A percentile compares a stretch with the other conserved stretches of the same genome.
Conservation (phyloP, 257 asterid species). For the Leptodermis oblonga region DNA sequence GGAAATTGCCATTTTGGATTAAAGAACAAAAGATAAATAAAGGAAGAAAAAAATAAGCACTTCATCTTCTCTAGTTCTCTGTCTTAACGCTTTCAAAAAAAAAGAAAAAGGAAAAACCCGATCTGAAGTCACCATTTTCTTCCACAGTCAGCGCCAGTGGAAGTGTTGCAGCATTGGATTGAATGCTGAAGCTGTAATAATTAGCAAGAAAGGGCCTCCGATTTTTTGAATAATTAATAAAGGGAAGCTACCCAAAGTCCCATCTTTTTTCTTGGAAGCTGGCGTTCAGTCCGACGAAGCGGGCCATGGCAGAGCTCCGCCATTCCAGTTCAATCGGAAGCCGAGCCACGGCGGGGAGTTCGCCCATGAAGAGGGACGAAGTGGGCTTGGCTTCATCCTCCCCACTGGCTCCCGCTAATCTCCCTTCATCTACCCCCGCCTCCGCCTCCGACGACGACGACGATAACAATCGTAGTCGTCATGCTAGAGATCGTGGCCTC, state of each 20-base stretch:
- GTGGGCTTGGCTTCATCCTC: constrained; percentile 26
- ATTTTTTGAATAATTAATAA: background rate
- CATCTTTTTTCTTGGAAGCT: constrained; percentile 26
- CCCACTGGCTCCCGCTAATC: constrained; percentile 25
- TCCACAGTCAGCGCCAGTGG: constrained; percentile 10
- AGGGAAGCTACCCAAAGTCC: background rate
- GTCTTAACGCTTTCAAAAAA: constrained; percentile 4
- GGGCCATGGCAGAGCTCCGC: constrained; percentile 99
- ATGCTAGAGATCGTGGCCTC: constrained; percentile 70
- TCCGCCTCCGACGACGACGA: constrained; percentile 35
- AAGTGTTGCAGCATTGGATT: background rate
- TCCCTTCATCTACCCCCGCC: constrained; percentile 23
- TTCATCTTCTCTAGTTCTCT: background rate
- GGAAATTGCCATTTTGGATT: background rate
- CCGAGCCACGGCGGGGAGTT: constrained; percentile 57
- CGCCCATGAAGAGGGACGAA: constrained; percentile 55
- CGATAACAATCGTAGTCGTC: constrained; percentile 67
- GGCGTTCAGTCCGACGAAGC: constrained; percentile 98
- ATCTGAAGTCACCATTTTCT: constrained; percentile 11
- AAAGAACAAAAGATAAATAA: background rate
- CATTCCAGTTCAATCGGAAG: constrained; percentile 83
- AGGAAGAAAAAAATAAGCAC: background rate
- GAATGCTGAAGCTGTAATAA: background rate
- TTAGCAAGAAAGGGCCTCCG: background rate
- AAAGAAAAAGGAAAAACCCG: constrained; percentile 13